Conservation (phyloP, 1,139 yeast species). For the Pichia terricola region DNA sequence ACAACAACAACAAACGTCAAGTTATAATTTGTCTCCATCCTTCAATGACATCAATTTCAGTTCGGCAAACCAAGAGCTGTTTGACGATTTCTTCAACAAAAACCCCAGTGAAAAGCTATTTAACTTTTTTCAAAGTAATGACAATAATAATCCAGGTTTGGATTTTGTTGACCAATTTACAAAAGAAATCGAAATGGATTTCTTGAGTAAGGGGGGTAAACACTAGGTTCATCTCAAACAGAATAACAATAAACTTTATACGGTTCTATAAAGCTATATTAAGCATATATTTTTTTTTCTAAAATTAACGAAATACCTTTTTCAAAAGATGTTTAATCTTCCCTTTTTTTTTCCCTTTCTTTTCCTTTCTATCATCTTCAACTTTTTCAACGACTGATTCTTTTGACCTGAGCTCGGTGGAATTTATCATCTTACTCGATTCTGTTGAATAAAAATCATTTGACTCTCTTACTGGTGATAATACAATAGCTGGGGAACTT, state of each 20-base stretch:
- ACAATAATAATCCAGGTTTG: conserved; percentile 50
- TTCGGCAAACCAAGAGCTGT: conserved; percentile 21
- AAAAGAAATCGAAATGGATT: conserved; percentile 63
- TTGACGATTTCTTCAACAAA: conserved; percentile 24
- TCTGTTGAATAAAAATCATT: no score
- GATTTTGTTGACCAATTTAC: conserved; percentile 89
- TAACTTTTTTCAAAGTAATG: conserved; percentile 54
- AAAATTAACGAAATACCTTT: conserved; percentile 6
- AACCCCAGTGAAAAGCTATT: conserved; percentile 47
- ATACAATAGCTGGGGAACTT: no score
- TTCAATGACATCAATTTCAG: conserved; percentile 8
- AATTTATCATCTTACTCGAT: no score
- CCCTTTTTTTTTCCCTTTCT: conserved; percentile 4
- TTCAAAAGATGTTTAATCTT: conserved; percentile 10
- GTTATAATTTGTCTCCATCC: not conserved
- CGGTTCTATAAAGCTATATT: not conserved
- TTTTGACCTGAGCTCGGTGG: no score
- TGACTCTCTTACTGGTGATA: no score
- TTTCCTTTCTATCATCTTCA: not conserved
- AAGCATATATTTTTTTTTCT: not conserved
- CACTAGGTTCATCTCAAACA: conserved; percentile 1
- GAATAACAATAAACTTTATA: no score
- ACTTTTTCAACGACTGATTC: not conserved
- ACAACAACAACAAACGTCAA: not conserved
- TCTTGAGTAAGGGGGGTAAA: conserved; percentile 21